Base-by-base conservation (phyloP, 1,284 basidiomycete genomes). In the Pholiota adiposa region DNA sequence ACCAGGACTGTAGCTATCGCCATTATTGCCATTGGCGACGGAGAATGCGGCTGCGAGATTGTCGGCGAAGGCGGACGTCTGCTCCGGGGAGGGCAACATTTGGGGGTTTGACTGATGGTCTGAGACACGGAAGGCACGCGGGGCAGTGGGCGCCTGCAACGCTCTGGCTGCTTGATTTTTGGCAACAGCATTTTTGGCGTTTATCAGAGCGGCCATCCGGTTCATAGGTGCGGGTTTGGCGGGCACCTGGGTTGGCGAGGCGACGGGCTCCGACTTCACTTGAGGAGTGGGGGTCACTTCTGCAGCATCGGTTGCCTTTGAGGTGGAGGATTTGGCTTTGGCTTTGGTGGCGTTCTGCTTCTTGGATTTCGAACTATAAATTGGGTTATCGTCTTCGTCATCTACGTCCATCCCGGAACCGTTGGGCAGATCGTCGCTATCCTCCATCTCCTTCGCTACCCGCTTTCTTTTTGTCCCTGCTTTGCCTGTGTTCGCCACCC, bases 381-480 rank as follows among this genome's bases (percentile, higher is more conserved):
- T 48, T 23, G 0, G 21, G 16, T 55, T 53, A 9, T 53, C 63
- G 0, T 49, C 59, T 18, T 55, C 62, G 16, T 60, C 54, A 11
- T 53, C 60, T 4, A 57, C 59, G n/a, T 61, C 62, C 2, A 33
- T 51, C 7, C 63, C 57, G 16, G 58, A 61, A 12, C 40, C 51
- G 6, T 56, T 56, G 9, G 54, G 48, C 5, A 60, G 57, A 1
- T 52, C 63, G 16, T 58, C 51, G 11, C 53, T 59, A 12, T 62
- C 52, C 0, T 43, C 48, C 2, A 31, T 43, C n/a, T 51, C 38
- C 7, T 52, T 60, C 33, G 9, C 48, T 11, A 43, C 44, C 23
- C 64, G 56, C 34, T 68, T 69, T 41, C 65, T 55, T 54, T 69
- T 69, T 33, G 52, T 27, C 4, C 58, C 63, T 0, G n/a, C n/a